phyloP scores from a whole-genome alignment of 2,329 filamentous ascomycete genomes.

The Phoma herbarum region DNA sequence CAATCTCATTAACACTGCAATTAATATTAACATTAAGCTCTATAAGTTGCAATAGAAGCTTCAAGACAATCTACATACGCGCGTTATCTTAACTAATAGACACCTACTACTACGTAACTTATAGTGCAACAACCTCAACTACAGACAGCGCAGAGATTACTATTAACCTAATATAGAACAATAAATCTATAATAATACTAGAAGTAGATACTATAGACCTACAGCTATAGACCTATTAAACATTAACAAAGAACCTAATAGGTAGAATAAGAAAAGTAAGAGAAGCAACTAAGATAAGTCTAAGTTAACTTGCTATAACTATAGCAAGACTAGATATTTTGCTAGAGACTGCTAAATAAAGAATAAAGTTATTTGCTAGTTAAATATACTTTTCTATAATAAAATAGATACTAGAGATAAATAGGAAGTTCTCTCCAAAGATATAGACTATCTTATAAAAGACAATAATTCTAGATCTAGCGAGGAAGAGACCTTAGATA shows the following conservation, averaged over 20 bases:
- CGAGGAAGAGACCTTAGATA: too few relatives aligned
- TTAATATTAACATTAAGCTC: not conserved
- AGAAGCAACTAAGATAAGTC: not conserved
- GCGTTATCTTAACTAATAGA: not conserved
- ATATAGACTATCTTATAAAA: not conserved
- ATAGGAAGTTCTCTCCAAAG: not conserved
- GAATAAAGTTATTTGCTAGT: not conserved
- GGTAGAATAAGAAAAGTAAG: not conserved
- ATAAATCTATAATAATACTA: not conserved
- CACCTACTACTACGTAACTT: not conserved
- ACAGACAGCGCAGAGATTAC: not conserved
- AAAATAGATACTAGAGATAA: not conserved
- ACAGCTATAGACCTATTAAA: not conserved
- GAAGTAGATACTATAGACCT: not conserved
- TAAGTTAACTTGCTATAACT: not conserved
- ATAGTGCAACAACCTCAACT: not conserved
- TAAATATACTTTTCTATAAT: too few relatives aligned
- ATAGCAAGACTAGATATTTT: not conserved
- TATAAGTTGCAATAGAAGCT: not conserved
- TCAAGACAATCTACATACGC: not conserved
- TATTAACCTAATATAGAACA: not conserved
- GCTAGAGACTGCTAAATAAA: not conserved
- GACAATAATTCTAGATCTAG: too few relatives aligned
- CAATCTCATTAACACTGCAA: not conserved
- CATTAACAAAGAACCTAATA: not conserved